Conservation (phyloP, 2,329 filamentous ascomycete species). For the Pestalotiopsis sp. region DNA sequence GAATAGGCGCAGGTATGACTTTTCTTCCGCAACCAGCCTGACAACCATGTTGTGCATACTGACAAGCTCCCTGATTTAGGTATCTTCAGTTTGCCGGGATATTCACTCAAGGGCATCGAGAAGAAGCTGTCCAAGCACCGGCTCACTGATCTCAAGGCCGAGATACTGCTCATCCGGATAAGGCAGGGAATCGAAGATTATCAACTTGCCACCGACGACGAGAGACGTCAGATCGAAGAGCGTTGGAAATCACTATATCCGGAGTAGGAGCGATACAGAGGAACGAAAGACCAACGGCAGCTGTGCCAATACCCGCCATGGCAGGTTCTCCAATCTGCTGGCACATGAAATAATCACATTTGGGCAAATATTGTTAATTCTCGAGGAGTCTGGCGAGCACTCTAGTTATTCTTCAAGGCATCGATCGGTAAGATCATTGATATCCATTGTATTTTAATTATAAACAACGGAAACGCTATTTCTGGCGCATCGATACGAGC, state of each 20-base stretch:
- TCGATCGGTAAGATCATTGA: too few relatives aligned
- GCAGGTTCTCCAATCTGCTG: too few relatives aligned
- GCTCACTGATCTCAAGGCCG: slow-evolving; percentile 7
- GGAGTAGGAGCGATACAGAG: too few relatives aligned
- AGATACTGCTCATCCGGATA: background rate
- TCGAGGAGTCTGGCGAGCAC: too few relatives aligned
- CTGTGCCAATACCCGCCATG: too few relatives aligned
- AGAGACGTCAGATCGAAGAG: background rate
- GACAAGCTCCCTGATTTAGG: background rate
- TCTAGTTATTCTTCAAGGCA: too few relatives aligned
- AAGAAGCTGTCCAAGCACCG: background rate
- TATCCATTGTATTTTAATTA: too few relatives aligned
- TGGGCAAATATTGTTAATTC: too few relatives aligned
- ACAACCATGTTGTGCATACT: background rate
- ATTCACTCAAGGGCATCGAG: slow-evolving; percentile 8
- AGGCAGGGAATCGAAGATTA: slow-evolving; percentile 1
- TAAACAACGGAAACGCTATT: too few relatives aligned
- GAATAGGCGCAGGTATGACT: slow-evolving; percentile 71
- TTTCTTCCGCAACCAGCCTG: background rate
- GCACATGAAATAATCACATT: too few relatives aligned
- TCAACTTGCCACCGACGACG: background rate
- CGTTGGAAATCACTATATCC: background rate
- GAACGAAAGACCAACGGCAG: too few relatives aligned
- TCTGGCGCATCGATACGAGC: too few relatives aligned
- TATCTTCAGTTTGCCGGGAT: slow-evolving; percentile 6